Evolutionary conservation across 2,329 filamentous ascomycete species (phyloP).

Genomic region (Chaetomium strumarium): DNA sequence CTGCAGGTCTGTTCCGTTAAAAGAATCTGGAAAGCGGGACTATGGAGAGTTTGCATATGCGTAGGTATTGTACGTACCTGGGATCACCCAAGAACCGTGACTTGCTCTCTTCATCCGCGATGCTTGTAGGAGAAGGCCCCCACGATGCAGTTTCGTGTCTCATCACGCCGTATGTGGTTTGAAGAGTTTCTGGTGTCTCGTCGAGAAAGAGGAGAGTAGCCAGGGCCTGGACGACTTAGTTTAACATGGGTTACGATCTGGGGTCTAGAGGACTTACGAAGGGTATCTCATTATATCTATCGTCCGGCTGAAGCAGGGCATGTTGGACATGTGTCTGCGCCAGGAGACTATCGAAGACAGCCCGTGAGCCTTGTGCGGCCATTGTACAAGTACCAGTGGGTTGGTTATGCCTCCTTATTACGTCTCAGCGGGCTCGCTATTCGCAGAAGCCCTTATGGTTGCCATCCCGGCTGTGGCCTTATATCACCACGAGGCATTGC

Average conservation of each 20-base stretch:
- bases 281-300: constrained; percentile 21
- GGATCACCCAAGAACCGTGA: constrained; percentile 20
- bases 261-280: constrained; percentile 9
- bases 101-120: constrained; percentile 15
- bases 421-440: not conserved
- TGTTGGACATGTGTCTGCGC: constrained; percentile 22
- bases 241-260: not conserved
- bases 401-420: not conserved
- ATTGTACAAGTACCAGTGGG: no score
- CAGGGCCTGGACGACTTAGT: constrained; percentile 17
- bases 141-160: constrained; percentile 17
- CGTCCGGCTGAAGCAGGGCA: constrained; percentile 22
- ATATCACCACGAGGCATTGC: not conserved
- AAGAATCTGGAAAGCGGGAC: not conserved
- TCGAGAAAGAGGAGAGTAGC: constrained; percentile 21
- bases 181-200: constrained; percentile 14
- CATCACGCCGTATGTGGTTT: constrained; percentile 16
- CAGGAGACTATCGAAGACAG: constrained; percentile 21
- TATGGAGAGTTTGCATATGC: not conserved
- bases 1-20: constrained; percentile 9
- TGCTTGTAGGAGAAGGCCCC: constrained; percentile 21
- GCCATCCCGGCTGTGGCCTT: not conserved
- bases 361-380: constrained; percentile 14
- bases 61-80: constrained; percentile 9
- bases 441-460: not conserved